A percentile compares a stretch with the other conserved stretches of the same genome.
Evolutionary conservation across 495 filamentous ascomycete genomes (phyloP).

Genomic region (Hyaloscypha bicolor): DNA sequence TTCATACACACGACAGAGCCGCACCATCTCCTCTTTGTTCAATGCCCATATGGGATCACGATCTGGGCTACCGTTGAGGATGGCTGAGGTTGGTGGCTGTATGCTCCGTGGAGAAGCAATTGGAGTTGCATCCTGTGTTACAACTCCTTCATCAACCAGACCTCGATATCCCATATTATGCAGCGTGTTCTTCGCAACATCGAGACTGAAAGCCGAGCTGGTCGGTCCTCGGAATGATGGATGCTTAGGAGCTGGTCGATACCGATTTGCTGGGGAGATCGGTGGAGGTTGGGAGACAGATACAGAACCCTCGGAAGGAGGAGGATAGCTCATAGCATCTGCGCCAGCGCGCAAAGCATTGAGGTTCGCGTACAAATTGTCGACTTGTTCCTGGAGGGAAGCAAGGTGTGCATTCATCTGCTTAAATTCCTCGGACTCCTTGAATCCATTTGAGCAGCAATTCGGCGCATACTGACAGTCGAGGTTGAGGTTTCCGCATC

Average conservation of each 20-base stretch:
- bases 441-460: constrained; percentile 78
- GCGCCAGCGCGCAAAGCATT: constrained; percentile 51
- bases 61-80: constrained; percentile 43
- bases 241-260: constrained; percentile 39
- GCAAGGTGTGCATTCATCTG: constrained; percentile 74
- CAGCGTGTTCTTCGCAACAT: constrained; percentile 83
- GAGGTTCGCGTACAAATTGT: constrained; percentile 69
- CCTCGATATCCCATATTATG: constrained; percentile 85
- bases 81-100: constrained; percentile 38
- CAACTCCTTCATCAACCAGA: constrained; percentile 47
- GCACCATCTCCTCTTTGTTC: constrained; percentile 68
- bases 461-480: constrained; percentile 90
- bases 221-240: constrained; percentile 83
- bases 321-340: constrained; percentile 26
- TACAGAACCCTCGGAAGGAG: constrained; percentile 29
- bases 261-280: constrained; percentile 24
- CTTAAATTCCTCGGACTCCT: constrained; percentile 86
- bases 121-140: constrained; percentile 57
- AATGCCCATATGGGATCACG: constrained; percentile 76
- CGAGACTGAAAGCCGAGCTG: constrained; percentile 81
- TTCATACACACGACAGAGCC: constrained; percentile 72
- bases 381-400: constrained; percentile 82
- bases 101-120: constrained; percentile 48
- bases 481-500: constrained; percentile 80
- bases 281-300: constrained; percentile 28